Evolutionary conservation across 306 rosid genomes (phyloP), one percentile per base, ranked within the genome.

Genomic region (Ceratonia siliqua): DNA sequence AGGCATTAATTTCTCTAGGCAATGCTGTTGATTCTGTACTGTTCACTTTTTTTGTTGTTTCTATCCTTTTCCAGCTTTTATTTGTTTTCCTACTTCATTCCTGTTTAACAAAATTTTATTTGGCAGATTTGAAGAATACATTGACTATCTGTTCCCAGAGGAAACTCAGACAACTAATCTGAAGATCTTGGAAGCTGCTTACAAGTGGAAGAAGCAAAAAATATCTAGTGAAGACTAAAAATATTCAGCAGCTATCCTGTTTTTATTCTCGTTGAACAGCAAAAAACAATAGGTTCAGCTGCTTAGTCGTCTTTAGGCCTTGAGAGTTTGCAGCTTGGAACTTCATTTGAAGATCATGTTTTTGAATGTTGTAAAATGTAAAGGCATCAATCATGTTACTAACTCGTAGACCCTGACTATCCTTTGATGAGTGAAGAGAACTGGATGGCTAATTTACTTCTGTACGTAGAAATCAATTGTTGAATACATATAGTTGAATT

Each of bases 161-260:
- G 98, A 92, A 81, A 80, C 93, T 1, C 96, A 90, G 78, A 89
- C 96, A 5, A 89, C 98, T 11, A 92, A 89, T 86, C 92, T 92
- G 61, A 92, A 90, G 87, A 90, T 92, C 53, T 78, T 94, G 82
- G 98, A 94, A 82, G 99, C 99, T n/a, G 99, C 99, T 5, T 90
- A 92, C 77, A 87, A 78, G 70, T 92, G 99, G 96, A 94, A 94
- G 89, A 92, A 78, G 85, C 99, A 89, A 68, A 94, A 86, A 50
- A 59, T 82, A 50, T 76, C 92, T 0, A 81, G 61, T 14, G 90
- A 88, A 2, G 93, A 90, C 42, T 79, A 65, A 52, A n/a, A 28
- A 5, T 22, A 35, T 32, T 39, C 54, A 72, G 79, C 42, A 1
- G 5, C 24, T 15, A 50, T 53, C 41, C 12, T 24, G 14, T 48